Conservation (phyloP, 371 early-diverging fungal species). For the Circinella minor region DNA sequence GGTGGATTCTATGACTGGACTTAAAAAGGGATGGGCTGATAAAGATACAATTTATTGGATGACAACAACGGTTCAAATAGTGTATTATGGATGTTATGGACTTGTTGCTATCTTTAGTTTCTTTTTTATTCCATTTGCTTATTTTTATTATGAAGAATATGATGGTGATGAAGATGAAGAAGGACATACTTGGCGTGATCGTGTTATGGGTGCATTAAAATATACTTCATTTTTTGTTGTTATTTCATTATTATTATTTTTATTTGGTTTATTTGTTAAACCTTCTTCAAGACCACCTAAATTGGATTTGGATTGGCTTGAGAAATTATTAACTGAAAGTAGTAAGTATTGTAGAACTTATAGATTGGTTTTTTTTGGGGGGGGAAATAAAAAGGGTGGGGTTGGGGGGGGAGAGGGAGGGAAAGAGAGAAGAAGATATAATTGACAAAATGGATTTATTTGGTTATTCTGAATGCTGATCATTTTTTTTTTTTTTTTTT, state of each 20-base stretch:
- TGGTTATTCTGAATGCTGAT: background rate
- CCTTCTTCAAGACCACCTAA: conserved; percentile 40
- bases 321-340: conserved; percentile 44
- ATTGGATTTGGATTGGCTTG: conserved; percentile 62
- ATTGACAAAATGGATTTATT: background rate
- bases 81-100: conserved; percentile 68
- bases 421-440: conserved; percentile 42
- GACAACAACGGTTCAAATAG: conserved; percentile 42
- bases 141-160: conserved; percentile 71
- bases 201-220: conserved; percentile 49
- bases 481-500: background rate
- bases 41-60: conserved; percentile 52
- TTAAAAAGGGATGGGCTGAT: conserved; percentile 70
- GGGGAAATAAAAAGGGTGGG: background rate
- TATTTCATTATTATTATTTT: conserved; percentile 47
- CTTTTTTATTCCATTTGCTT: conserved; percentile 64
- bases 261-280: conserved; percentile 52
- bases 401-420: conserved; percentile 45
- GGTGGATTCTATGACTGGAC: conserved; percentile 58
- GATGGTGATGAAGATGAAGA: conserved; percentile 58
- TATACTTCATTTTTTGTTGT: conserved; percentile 61
- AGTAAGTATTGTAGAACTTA: conserved; percentile 34
- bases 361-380: background rate
- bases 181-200: conserved; percentile 33
- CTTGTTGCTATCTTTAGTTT: conserved; percentile 57